These are phyloP conservation scores for Rheum nobile DNA, from an alignment of 148 eudicot species.

Conservation along the genomic window DNA sequence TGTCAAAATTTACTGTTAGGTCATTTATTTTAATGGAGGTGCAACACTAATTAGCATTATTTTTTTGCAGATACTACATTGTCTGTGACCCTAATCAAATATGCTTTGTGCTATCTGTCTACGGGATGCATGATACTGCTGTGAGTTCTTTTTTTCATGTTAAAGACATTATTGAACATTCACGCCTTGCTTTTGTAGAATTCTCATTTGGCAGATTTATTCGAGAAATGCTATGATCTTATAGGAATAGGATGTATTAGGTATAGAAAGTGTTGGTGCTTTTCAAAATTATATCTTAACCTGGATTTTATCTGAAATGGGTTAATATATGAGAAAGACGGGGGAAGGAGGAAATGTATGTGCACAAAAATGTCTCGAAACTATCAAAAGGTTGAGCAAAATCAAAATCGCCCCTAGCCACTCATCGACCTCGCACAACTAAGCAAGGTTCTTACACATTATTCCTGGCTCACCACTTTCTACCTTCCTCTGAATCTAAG, in stretches of 20 bases:
- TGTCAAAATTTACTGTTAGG: not conserved
- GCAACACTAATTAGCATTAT: not conserved
- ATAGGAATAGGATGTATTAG: not conserved
- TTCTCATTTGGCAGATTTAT: not conserved
- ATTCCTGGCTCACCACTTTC: no score
- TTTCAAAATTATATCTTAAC: no score
- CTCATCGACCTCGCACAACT: no score
- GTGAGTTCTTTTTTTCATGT: conserved; percentile 31
- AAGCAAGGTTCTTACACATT: no score
- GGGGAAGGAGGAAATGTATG: no score
- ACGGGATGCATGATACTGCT: conserved; percentile 55
- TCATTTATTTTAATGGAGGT: not conserved
- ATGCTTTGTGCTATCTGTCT: conserved; percentile 60
- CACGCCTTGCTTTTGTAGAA: not conserved
- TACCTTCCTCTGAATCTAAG: no score
- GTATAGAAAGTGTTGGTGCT: not conserved
- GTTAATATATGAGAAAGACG: no score
- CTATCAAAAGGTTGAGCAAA: no score
- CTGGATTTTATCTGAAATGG: no score
- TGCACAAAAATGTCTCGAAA: no score
- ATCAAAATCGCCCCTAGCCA: no score
- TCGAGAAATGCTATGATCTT: not conserved
- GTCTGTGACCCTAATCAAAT: conserved; percentile 60
- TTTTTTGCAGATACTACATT: conserved; percentile 58
- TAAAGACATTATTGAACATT: not conserved